Evolutionary conservation across 192 early-diverging fungal species (phyloP).

Genomic region (Backusella mclennaniae): DNA sequence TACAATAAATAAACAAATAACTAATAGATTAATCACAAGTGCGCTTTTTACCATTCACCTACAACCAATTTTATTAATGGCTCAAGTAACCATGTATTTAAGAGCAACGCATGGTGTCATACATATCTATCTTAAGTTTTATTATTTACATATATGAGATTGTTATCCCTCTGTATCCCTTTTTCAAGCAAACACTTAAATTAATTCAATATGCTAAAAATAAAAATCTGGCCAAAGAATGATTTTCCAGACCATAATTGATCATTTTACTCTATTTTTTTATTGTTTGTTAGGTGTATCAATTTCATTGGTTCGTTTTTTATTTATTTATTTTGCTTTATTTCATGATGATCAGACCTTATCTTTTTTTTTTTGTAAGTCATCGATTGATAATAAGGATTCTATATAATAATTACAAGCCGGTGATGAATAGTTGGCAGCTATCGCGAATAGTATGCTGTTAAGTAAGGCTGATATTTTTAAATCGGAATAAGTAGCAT

Average conservation of each 20-base stretch:
- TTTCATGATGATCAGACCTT: background rate
- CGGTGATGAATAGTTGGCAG: background rate
- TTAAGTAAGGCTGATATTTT: no score
- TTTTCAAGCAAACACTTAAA: background rate
- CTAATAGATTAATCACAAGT: background rate
- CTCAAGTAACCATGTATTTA: background rate
- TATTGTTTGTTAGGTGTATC: background rate
- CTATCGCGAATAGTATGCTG: no score
- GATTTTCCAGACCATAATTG: background rate
- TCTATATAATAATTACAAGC: no score
- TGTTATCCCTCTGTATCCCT: background rate
- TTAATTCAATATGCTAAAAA: background rate
- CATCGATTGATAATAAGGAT: background rate
- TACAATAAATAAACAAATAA: background rate
- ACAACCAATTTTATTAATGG: no score
- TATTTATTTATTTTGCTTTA: background rate
- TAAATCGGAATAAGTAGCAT: no score
- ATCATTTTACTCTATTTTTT: background rate
- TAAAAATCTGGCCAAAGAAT: background rate
- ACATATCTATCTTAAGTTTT: background rate
- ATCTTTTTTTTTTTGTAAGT: background rate
- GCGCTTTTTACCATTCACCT: no score
- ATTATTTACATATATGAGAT: background rate
- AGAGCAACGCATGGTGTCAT: background rate
- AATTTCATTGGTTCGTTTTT: background rate